Percentiles rank a stretch among this genome's conserved stretches.
These are phyloP conservation scores for Tetrahymena elliotti DNA, from an alignment of 73 alveolate genomes.

Conservation along the genomic window DNA sequence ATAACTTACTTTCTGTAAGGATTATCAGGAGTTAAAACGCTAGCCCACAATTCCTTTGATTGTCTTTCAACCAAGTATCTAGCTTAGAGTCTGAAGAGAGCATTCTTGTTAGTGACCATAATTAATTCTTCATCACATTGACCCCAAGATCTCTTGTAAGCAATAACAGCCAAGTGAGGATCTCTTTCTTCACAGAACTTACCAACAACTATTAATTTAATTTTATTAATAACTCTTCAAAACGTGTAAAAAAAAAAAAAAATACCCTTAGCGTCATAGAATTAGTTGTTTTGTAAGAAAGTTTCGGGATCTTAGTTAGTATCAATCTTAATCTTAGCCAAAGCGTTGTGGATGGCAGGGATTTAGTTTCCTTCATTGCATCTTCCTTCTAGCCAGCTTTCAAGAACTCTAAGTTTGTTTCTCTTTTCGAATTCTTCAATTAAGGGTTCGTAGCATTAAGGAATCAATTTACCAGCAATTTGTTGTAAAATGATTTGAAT, in stretches of 20 bases:
- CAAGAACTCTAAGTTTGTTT: conserved; percentile 92
- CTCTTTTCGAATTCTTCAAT: conserved; percentile 94
- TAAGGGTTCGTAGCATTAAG: conserved; percentile 61
- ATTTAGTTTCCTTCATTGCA: conserved; percentile 96
- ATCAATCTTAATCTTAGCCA: conserved; percentile 94
- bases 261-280: conserved; percentile 88
- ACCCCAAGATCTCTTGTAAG: conserved; percentile 99
- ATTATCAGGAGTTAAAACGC: conserved; percentile 89
- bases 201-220: conserved; percentile 73
- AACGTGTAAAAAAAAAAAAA: neutral
- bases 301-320: conserved; percentile 93
- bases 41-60: conserved; percentile 96
- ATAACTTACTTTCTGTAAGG: conserved; percentile 94
- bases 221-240: too few relatives aligned
- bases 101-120: conserved; percentile 96
- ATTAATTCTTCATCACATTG: conserved; percentile 98
- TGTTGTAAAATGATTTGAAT: conserved; percentile 83
- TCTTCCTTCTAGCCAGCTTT: conserved; percentile 98
- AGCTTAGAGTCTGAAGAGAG: conserved; percentile 96
- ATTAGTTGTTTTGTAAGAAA: conserved; percentile 94
- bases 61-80: conserved; percentile 98
- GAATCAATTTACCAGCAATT: conserved; percentile 88
- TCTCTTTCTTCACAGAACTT: conserved; percentile 97
- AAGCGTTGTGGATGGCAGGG: conserved; percentile 97
- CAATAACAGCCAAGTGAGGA: conserved; percentile 94